Percentiles rank a stretch among this genome's conserved stretches.
Conservation (phyloP, 208 protist species). For the Naegleria gruberi region DNA sequence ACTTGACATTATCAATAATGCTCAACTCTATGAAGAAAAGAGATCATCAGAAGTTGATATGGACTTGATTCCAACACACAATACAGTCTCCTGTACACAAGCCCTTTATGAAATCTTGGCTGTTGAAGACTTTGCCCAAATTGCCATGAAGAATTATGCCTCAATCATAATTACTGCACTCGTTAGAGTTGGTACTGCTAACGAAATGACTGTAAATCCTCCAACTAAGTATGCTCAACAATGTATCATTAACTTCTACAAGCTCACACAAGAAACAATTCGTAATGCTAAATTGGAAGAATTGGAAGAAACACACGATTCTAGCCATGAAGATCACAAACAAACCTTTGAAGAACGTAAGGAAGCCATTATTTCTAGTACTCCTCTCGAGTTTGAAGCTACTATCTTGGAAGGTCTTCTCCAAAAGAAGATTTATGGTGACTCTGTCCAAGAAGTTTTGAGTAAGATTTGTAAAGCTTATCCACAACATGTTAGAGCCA, state of each 20-base stretch:
- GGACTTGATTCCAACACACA: not conserved
- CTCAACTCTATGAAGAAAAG: slow-evolving; percentile 17
- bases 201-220: not conserved
- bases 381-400: not conserved
- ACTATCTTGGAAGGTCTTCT: not conserved
- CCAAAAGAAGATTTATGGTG: not conserved
- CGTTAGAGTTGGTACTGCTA: not conserved
- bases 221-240: not conserved
- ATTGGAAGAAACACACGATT: not conserved
- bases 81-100: not conserved
- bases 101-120: not conserved
- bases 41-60: not conserved
- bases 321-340: not conserved
- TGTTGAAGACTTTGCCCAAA: not conserved
- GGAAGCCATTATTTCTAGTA: not conserved
- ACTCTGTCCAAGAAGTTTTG: not conserved
- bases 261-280: not conserved
- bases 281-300: not conserved
- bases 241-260: not conserved
- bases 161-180: not conserved
- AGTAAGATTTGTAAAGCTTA: not conserved
- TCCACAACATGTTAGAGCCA: not conserved
- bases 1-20: slow-evolving; percentile 7
- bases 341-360: not conserved
- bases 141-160: not conserved